Conservation (phyloP, 2,329 filamentous ascomycete species). For the Elsinoe arachidis region DNA sequence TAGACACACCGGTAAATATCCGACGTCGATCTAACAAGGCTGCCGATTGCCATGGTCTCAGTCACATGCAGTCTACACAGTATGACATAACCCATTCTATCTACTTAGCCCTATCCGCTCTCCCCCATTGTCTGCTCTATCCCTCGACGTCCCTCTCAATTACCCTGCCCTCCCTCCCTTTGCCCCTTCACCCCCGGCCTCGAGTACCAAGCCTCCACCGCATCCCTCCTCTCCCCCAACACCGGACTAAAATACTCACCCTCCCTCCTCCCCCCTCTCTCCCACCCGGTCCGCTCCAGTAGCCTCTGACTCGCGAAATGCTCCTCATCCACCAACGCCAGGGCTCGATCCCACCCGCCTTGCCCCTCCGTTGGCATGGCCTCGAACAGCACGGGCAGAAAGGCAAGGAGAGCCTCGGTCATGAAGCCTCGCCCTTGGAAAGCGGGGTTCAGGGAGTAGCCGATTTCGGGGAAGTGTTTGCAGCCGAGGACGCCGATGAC, state of each 20-base stretch:
- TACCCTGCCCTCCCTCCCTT: background rate
- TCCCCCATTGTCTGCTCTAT: background rate
- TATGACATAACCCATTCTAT: background rate
- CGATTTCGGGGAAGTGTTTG: constrained; percentile 16
- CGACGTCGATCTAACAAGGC: too few species aligned
- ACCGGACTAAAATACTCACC: background rate
- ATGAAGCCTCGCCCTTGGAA: constrained; percentile 18
- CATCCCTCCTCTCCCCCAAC: constrained; percentile 6
- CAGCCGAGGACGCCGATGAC: constrained; percentile 13
- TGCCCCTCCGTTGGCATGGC: background rate
- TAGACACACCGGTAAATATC: too few species aligned
- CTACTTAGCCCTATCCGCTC: background rate
- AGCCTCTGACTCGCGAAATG: background rate
- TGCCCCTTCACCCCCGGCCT: background rate
- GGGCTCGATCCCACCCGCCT: background rate
- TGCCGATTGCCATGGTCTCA: too few species aligned
- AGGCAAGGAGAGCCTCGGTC: constrained; percentile 18
- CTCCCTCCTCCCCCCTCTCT: background rate
- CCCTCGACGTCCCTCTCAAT: background rate
- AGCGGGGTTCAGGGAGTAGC: constrained; percentile 17
- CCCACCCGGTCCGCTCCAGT: background rate
- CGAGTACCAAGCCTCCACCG: background rate
- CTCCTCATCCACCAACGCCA: constrained; percentile 1
- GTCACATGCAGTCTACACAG: too few species aligned
- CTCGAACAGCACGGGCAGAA: background rate